A percentile compares a stretch with the other conserved stretches of the same genome.
Evolutionary conservation across 73 alveolate genomes (phyloP).

Genomic region (Breviolum minutum): DNA sequence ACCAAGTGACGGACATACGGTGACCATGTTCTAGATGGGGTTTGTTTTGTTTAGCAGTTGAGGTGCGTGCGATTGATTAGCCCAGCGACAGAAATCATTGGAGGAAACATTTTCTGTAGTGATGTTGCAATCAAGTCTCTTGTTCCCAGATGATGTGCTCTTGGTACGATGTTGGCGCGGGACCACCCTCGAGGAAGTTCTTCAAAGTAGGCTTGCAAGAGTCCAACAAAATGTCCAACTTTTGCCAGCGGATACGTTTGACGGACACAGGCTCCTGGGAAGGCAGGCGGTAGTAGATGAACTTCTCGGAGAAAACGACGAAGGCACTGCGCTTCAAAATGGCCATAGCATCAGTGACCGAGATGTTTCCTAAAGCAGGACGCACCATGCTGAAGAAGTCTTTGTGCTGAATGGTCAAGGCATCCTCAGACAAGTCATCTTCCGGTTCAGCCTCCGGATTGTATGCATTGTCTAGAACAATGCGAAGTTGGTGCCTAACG

Average conservation of each 20-base stretch:
- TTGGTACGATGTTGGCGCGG: neutral
- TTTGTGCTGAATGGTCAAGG: neutral
- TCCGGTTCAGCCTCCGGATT: neutral
- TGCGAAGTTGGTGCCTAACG: constrained; percentile 16
- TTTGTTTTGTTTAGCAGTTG: too few species aligned
- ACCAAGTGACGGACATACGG: too few species aligned
- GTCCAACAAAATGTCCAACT: constrained; percentile 1
- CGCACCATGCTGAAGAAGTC: neutral
- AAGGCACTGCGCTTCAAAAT: neutral
- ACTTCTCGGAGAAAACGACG: neutral
- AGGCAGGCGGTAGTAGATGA: neutral
- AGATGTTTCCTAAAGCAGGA: neutral
- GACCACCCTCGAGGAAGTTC: neutral
- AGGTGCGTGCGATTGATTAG: too few species aligned
- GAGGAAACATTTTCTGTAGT: too few species aligned
- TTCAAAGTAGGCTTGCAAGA: neutral
- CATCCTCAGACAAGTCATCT: neutral
- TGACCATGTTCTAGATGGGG: too few species aligned
- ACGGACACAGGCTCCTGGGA: neutral
- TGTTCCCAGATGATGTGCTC: neutral
- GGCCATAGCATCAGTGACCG: constrained; percentile 34
- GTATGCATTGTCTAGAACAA: neutral
- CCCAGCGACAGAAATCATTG: too few species aligned
- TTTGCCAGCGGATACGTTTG: neutral
- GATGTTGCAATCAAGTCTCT: neutral